A percentile compares a stretch with the other conserved stretches of the same genome.
phyloP scores from a whole-genome alignment of 768 basidiomycete species.

The Russula compacta region DNA sequence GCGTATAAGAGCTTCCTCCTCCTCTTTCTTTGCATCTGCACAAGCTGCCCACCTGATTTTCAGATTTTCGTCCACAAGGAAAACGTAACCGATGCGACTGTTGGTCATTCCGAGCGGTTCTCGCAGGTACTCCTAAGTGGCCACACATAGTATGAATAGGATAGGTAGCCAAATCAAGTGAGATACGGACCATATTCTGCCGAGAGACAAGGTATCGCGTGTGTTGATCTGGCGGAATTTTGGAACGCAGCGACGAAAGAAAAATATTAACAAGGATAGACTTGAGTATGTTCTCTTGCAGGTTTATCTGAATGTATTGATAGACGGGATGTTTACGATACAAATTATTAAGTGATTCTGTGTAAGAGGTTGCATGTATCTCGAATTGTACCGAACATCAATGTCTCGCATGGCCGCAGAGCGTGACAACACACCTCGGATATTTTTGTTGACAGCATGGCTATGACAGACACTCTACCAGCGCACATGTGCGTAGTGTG shows the following conservation, averaged over 20 bases:
- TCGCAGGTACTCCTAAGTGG: slow-evolving; percentile 44
- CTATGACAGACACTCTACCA: slow-evolving; percentile 69
- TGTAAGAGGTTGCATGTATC: slow-evolving; percentile 75
- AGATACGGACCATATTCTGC: slow-evolving; percentile 61
- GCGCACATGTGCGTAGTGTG: slow-evolving; percentile 73
- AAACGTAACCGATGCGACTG: slow-evolving; percentile 86
- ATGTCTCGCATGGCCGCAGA: not conserved
- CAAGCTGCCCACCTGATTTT: slow-evolving; percentile 91
- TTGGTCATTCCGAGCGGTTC: slow-evolving; percentile 84
- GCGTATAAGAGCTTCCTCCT: slow-evolving; percentile 55
- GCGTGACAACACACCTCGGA: slow-evolving; percentile 56
- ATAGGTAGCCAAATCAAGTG: not conserved
- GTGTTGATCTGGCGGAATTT: slow-evolving; percentile 56
- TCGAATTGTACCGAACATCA: slow-evolving; percentile 24
- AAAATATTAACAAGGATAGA: slow-evolving; percentile 84
- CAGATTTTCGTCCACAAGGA: slow-evolving; percentile 75
- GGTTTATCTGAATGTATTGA: slow-evolving; percentile 78
- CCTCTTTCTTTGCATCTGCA: slow-evolving; percentile 71
- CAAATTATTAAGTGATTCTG: slow-evolving; percentile 42
- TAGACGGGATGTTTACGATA: slow-evolving; percentile 51
- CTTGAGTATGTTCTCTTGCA: slow-evolving; percentile 91
- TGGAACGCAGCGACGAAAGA: slow-evolving; percentile 58
- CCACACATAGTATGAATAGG: not conserved
- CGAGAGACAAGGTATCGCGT: slow-evolving; percentile 69
- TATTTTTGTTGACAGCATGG: slow-evolving; percentile 77